Conservation (phyloP, 306 rosid species). For the Castanea mollissima region DNA sequence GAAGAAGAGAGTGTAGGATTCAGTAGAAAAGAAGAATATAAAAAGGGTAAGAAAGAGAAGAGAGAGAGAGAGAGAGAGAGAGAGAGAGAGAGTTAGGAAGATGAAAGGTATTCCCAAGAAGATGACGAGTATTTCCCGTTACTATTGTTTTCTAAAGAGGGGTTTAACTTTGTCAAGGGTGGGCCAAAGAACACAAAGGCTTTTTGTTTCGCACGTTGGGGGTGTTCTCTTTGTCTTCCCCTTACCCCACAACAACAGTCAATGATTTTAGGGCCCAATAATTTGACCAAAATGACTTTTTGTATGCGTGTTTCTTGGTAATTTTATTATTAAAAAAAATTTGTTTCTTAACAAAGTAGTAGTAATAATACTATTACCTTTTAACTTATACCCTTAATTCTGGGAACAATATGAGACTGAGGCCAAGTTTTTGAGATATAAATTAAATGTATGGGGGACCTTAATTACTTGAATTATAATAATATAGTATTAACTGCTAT, state of each 20-base stretch:
- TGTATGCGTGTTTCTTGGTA: background rate
- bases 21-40: background rate
- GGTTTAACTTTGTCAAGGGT: slow-evolving; percentile 32
- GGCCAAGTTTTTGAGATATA: slow-evolving; percentile 20
- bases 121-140: slow-evolving; percentile 73
- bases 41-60: slow-evolving; percentile 19
- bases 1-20: slow-evolving; percentile 12
- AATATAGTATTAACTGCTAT: no score
- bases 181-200: slow-evolving; percentile 48
- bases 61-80: slow-evolving; percentile 12
- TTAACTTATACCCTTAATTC: slow-evolving; percentile 9
- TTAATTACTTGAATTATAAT: no score
- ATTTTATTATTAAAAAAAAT: no score
- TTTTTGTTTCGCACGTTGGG: slow-evolving; percentile 75
- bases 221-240: slow-evolving; percentile 55
- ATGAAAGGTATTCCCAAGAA: slow-evolving; percentile 62
- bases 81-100: background rate
- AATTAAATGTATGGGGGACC: background rate
- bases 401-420: slow-evolving; percentile 43
- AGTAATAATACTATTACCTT: background rate
- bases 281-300: background rate
- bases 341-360: background rate
- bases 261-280: slow-evolving; percentile 34
- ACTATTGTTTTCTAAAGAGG: slow-evolving; percentile 53
- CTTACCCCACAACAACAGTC: slow-evolving; percentile 37